Base-by-base conservation (phyloP, 2,329 filamentous ascomycete genomes). In the Pseudocercospora musae region DNA sequence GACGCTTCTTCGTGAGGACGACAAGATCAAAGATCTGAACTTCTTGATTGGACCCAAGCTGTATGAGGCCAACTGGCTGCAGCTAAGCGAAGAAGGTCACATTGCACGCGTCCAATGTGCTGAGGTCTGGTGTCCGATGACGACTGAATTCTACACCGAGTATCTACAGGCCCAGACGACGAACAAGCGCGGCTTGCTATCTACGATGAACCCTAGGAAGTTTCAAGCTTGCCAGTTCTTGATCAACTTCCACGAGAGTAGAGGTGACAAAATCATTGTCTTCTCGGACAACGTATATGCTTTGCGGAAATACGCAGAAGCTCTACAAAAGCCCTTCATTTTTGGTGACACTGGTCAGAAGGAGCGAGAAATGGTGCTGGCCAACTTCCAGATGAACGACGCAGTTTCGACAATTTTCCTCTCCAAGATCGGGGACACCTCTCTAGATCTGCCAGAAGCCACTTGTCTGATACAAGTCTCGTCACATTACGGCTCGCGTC, bases 71-170 rank as follows among this genome's bases (percentile, higher is more conserved):
- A 99, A 99, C 76, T 99, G 95, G 95, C 96, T 98, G 88, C 95
- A 99, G 76, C 85, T 99, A 44, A 95, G 94, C 0, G 91, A 97
- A 72, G 92, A 97, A 77, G 95, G 95, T 0, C 93, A 97, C 74
- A 99, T 99, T 75, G 95, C 95, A 37, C 89, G 92, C 69, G 95
- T 99, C 1, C 95, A 99, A 76, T 99, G 95, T 76, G 95, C 95
- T 13, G 95, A 99, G 77, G 95, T 99, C 6, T 99, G 95, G 95
- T 99, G 95, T 73, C 92, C 94, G 2, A 99, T 99, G 95, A 96
- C 95, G 0, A 95, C 93, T 0, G 95, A 99, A 70, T 99, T 99
- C 75, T 98, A 97, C 76, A 89, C 92, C 18, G 92, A 98, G 75
- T 99, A 98, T 78, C 85, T 98, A 63, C 82, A 85, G 59, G 85